Percentiles rank a stretch among this genome's conserved stretches.
Evolutionary conservation across 2,329 filamentous ascomycete species (phyloP).

Genomic region (Hymenoscyphus occultus): DNA sequence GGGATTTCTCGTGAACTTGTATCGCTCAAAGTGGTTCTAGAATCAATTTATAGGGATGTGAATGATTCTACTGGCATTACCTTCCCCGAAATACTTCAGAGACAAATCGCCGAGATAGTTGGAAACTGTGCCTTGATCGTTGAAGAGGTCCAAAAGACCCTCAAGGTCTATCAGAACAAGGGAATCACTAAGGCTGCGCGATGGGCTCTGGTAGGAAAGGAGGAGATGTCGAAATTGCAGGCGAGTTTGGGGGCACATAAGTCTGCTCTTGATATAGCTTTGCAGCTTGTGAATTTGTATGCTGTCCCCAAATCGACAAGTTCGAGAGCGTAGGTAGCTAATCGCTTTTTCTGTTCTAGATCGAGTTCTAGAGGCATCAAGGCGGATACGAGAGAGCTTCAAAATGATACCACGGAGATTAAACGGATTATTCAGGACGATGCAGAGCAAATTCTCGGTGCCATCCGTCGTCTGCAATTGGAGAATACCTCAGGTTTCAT

Average conservation of each 20-base stretch:
- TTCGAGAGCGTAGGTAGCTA: neutral
- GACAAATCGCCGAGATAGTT: constrained; percentile 13
- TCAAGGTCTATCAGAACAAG: constrained; percentile 7
- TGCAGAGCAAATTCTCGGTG: constrained; percentile 12
- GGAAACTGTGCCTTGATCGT: constrained; percentile 14
- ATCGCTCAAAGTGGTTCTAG: constrained; percentile 15
- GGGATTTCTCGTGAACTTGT: constrained; percentile 16
- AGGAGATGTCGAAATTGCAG: constrained; percentile 11
- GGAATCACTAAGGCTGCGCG: neutral
- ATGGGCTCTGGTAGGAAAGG: constrained; percentile 13
- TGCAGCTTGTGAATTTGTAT: constrained; percentile 17
- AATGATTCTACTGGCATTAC: neutral
- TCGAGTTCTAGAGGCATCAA: constrained; percentile 9
- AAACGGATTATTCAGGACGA: constrained; percentile 3
- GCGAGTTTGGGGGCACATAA: constrained; percentile 16
- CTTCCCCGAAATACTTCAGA: constrained; percentile 4
- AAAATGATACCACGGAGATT: constrained; percentile 9
- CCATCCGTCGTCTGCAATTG: constrained; percentile 14
- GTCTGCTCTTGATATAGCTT: constrained; percentile 16
- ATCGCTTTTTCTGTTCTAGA: neutral
- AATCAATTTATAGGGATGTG: constrained; percentile 14
- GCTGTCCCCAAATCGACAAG: neutral
- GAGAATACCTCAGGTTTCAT: constrained; percentile 8
- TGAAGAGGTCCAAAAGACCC: constrained; percentile 6
- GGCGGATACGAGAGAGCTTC: constrained; percentile 10